Percentiles rank a stretch among this genome's conserved stretches.
Conservation (phyloP, 2,329 filamentous ascomycete species). For the Trichoderma pleuroti region DNA sequence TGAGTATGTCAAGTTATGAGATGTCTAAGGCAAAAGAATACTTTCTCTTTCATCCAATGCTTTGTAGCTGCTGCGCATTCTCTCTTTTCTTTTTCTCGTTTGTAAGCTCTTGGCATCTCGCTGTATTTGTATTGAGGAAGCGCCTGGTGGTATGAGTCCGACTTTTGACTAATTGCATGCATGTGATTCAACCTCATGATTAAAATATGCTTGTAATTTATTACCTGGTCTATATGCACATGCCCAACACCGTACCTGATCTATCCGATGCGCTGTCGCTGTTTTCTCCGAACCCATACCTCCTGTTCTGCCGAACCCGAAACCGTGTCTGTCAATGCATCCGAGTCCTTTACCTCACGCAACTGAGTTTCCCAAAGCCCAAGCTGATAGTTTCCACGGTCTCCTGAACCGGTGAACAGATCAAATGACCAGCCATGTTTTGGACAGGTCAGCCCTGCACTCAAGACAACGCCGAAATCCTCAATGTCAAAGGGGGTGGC, state of each 20-base stretch:
- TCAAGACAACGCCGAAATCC: slow-evolving; percentile 63
- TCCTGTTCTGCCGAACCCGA: slow-evolving; percentile 28
- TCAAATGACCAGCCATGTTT: slow-evolving; percentile 73
- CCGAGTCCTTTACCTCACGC: slow-evolving; percentile 29
- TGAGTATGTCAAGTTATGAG: background rate
- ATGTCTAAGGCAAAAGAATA: no score
- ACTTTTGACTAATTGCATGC: background rate
- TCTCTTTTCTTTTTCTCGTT: background rate
- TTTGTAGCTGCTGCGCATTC: background rate
- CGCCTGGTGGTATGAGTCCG: background rate
- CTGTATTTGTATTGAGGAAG: background rate
- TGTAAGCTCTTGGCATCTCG: background rate
- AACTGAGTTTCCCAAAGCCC: slow-evolving; percentile 62
- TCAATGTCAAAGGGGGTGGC: slow-evolving; percentile 67
- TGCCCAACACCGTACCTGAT: background rate
- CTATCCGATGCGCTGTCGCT: slow-evolving; percentile 28
- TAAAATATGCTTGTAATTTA: background rate
- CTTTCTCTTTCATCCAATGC: background rate
- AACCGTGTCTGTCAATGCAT: background rate
- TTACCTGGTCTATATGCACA: no score
- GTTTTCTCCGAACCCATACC: slow-evolving; percentile 45
- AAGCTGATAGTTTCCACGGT: slow-evolving; percentile 60
- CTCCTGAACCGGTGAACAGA: slow-evolving; percentile 57
- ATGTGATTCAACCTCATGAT: background rate
- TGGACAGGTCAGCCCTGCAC: slow-evolving; percentile 61